Percentiles rank a stretch among this genome's conserved stretches.
Evolutionary conservation across 2,329 filamentous ascomycete genomes (phyloP).

Genomic region (Diaporthe vexans): DNA sequence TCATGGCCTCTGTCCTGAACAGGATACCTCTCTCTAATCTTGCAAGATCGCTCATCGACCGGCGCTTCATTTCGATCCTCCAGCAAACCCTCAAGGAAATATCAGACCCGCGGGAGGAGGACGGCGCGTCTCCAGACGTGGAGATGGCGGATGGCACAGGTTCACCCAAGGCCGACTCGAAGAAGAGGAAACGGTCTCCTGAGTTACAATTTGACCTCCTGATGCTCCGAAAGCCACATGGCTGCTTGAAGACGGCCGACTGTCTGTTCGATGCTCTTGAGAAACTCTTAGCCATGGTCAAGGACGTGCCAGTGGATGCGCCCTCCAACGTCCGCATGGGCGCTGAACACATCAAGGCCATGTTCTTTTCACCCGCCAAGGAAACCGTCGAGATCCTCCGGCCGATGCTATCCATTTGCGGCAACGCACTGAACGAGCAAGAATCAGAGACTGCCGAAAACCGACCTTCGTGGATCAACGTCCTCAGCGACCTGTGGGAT

Average conservation of each 20-base stretch:
- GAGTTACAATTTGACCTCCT: slow-evolving; percentile 55
- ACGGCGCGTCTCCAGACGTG: slow-evolving; percentile 42
- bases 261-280: slow-evolving; percentile 63
- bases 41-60: slow-evolving; percentile 78
- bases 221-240: slow-evolving; percentile 54
- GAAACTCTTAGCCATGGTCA: slow-evolving; percentile 61
- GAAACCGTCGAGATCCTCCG: slow-evolving; percentile 63
- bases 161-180: slow-evolving; percentile 47
- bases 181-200: slow-evolving; percentile 63
- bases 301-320: slow-evolving; percentile 49
- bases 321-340: slow-evolving; percentile 63
- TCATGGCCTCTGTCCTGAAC: slow-evolving; percentile 72
- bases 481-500: slow-evolving; percentile 64
- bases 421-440: slow-evolving; percentile 52
- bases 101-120: slow-evolving; percentile 50
- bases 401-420: slow-evolving; percentile 62
- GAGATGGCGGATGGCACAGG: slow-evolving; percentile 48
- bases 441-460: slow-evolving; percentile 53
- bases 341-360: slow-evolving; percentile 69
- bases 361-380: slow-evolving; percentile 64
- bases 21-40: slow-evolving; percentile 78
- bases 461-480: slow-evolving; percentile 63
- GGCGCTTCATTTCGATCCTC: slow-evolving; percentile 76
- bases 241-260: slow-evolving; percentile 62
- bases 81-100: slow-evolving; percentile 75